phyloP scores from a whole-genome alignment of 2,329 filamentous ascomycete species.

The Claviceps pazoutovae region DNA sequence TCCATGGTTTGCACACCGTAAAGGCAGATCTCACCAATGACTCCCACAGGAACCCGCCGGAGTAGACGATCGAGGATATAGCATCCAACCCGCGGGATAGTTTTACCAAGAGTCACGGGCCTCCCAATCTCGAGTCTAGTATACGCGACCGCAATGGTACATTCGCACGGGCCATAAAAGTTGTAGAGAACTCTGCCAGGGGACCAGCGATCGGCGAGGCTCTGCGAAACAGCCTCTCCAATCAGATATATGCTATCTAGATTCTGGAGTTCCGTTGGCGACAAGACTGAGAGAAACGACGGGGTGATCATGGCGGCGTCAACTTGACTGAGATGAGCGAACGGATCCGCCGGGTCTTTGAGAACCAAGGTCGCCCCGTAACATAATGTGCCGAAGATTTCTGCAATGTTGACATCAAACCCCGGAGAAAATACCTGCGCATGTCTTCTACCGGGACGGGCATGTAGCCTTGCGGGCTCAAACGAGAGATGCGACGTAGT shows the following conservation, averaged over 20 bases:
- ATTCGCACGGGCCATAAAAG: neutral
- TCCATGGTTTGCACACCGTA: neutral
- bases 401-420: neutral
- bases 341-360: neutral
- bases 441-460: neutral
- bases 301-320: neutral
- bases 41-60: neutral
- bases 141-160: neutral
- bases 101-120: neutral
- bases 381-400: neutral
- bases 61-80: neutral
- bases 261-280: neutral
- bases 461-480: neutral
- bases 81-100: neutral
- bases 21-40: neutral
- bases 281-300: neutral
- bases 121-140: neutral
- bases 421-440: neutral
- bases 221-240: neutral
- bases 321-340: neutral
- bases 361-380: neutral
- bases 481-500: neutral
- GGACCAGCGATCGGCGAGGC: neutral
- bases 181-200: neutral
- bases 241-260: neutral